Evolutionary conservation across 768 basidiomycete species (phyloP), one percentile per base, ranked within the genome.

Genomic region (Chalciporus piperatus): DNA sequence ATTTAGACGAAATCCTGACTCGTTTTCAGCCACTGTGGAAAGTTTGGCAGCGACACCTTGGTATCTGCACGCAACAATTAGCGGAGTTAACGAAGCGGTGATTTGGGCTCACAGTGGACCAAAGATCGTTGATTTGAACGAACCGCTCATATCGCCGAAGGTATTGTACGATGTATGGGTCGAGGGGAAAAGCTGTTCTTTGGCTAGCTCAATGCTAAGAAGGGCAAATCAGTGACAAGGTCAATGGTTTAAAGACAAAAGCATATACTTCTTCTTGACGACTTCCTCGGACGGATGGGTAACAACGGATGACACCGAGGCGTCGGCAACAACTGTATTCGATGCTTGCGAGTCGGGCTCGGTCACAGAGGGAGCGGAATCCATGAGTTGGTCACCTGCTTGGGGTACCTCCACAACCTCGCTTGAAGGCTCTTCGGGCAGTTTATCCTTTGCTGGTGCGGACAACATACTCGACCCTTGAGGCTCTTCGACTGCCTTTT

Each of bases 81-180:
- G 38, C 11, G 45, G 9, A 13, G 37, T 13, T 1, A 22, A 39
- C 25, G 28, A 44, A 5, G 35, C 42, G 19, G 23, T 38, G 46
- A 59, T 44, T 35, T 40, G 45, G 51, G 72, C 83, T 58, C 48
- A 85, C 85, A 85, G 62, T 47, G 82, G 81, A 19, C 83, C 84
- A 57, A 87, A 87, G 23, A 87, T 86, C 1, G 84, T 85, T n/a
- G 79, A 72, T 33, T 70, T 69, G 51, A 71, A 78, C 69, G 79
- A 82, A 8, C 63, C 59, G 4, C 69, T 50, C 14, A 47, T 10
- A 1, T 59, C 22, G n/a, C 38, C 49, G 51, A 66, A 62, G 48
- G 63, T 45, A 48, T 45, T 45, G 48, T 57, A 46, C 54, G 60
- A 43, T 28, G 60, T 53, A 28, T 61, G 57, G 7, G 60, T 57